These are phyloP conservation scores for Neltuma alba DNA, from an alignment of 306 rosid species.

Conservation along the genomic window DNA sequence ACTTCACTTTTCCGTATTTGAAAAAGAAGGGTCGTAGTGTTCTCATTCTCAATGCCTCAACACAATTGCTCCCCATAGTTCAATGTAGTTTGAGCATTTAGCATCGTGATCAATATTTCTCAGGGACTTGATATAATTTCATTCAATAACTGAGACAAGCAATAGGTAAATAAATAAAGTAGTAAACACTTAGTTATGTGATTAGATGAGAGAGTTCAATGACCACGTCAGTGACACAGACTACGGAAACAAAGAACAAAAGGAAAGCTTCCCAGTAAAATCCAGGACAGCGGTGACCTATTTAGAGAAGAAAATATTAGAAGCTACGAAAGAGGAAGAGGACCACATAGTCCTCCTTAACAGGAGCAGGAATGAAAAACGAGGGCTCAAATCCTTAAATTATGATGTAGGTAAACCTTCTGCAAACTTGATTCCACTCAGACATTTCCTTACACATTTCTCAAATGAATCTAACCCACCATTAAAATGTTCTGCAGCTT, in stretches of 20 bases:
- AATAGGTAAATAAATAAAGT: background rate
- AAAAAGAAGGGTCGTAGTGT: background rate
- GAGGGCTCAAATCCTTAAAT: background rate
- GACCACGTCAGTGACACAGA: background rate
- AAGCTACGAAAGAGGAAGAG: background rate
- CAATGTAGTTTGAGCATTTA: background rate
- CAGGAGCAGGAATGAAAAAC: background rate
- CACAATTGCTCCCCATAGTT: background rate
- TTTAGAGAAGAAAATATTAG: too few relatives aligned
- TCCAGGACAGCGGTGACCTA: background rate
- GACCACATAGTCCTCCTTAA: background rate
- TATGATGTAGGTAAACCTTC: background rate
- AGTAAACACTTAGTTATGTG: background rate
- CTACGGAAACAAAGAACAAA: background rate
- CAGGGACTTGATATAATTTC: background rate
- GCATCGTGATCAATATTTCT: background rate
- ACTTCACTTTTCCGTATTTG: background rate
- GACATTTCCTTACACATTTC: background rate
- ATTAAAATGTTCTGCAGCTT: background rate
- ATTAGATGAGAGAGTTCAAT: conserved; percentile 3
- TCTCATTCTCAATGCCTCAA: background rate
- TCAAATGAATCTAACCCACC: background rate
- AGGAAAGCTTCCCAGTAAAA: background rate
- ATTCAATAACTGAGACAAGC: background rate
- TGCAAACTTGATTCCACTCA: background rate